phyloP scores from a whole-genome alignment of 192 early-diverging fungal genomes.

The Podila epicladia region DNA sequence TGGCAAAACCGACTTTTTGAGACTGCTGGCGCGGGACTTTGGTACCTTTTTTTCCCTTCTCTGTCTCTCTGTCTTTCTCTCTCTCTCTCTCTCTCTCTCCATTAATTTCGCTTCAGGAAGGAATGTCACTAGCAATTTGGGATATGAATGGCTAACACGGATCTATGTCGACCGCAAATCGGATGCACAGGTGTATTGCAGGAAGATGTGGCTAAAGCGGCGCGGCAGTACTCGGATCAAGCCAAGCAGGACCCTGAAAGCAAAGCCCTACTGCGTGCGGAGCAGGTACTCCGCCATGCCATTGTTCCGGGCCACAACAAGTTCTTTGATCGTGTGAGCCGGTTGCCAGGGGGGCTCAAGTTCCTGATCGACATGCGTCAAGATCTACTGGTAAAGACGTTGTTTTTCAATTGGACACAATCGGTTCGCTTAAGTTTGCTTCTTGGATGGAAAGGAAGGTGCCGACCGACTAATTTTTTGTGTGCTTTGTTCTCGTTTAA shows the following conservation, averaged over 20 bases:
- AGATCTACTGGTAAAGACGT: constrained; percentile 70
- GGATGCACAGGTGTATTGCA: constrained; percentile 49
- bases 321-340: constrained; percentile 82
- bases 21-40: constrained; percentile 55
- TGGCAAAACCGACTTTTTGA: constrained; percentile 60
- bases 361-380: constrained; percentile 83
- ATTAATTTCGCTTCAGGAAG: neutral
- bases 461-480: neutral
- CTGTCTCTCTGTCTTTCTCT: no score
- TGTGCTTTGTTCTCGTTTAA: neutral
- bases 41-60: constrained; percentile 20
- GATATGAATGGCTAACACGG: neutral
- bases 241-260: constrained; percentile 23
- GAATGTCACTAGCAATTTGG: neutral
- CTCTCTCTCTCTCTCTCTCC: neutral
- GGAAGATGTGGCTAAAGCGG: constrained; percentile 42
- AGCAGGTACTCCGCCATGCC: constrained; percentile 69
- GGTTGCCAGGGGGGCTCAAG: constrained; percentile 81
- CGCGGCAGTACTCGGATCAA: constrained; percentile 32
- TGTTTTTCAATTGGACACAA: neutral
- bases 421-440: neutral
- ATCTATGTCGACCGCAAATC: neutral
- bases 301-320: constrained; percentile 75
- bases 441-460: neutral
- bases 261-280: constrained; percentile 54